Base-by-base conservation (phyloP, 208 protist genomes). In the Kentomonas sorsogonicus region DNA sequence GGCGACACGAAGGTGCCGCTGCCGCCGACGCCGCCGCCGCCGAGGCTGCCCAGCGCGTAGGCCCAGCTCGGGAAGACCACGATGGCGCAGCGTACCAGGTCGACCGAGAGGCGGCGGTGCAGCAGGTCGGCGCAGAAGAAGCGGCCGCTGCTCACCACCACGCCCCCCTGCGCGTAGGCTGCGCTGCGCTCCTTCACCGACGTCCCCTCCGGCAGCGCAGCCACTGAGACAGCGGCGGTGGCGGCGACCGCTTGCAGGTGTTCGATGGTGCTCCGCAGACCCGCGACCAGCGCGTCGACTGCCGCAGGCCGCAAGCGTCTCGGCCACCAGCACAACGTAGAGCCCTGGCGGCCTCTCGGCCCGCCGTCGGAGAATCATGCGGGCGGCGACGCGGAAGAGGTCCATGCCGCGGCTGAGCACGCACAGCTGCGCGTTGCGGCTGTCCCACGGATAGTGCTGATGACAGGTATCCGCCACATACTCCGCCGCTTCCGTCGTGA, bases 241-340 rank as follows among this genome's bases (percentile, higher is more conserved):
- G n/a, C n/a, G n/a, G n/a, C n/a, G n/a, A n/a, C n/a, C n/a, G n/a
- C n/a, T n/a, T n/a, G n/a, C n/a, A n/a, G n/a, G n/a, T n/a, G n/a
- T n/a, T n/a, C n/a, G n/a, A n/a, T n/a, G n/a, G n/a, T n/a, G n/a
- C n/a, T n/a, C n/a, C n/a, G n/a, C n/a, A n/a, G n/a, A n/a, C n/a
- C n/a, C n/a, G n/a, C n/a, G n/a, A n/a, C n/a, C n/a, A n/a, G n/a
- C n/a, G n/a, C n/a, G n/a, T n/a, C n/a, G n/a, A n/a, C n/a, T n/a
- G n/a, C n/a, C n/a, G 34, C 94, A 94, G 25, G 83, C 96, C 1
- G 43, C 44, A 6, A 74, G 39, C 7, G 93, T 83, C 6, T 99
- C 70, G 38, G 99, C 99, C 15, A 98, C 83, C 1, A 99, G 86
- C 13, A 99, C 83, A 15, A 77, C 50, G 18, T 77, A 66, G 44